Evolutionary conservation across 148 eudicot genomes (phyloP), one percentile per base, ranked within the genome.

Genomic region (Fagopyrum homotropicum): DNA sequence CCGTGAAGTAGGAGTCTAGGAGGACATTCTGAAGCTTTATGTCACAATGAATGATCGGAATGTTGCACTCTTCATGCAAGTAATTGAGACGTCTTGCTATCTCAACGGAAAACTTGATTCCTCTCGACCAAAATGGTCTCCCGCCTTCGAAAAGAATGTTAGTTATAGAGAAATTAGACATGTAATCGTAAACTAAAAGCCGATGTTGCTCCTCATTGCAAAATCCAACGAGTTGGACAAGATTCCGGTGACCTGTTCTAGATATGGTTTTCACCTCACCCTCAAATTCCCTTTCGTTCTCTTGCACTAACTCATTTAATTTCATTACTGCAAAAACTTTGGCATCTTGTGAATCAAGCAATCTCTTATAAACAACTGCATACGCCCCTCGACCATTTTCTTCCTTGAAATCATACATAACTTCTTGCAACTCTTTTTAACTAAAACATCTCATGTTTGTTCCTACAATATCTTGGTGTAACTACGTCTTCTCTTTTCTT

Each of bases 351-450:
- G 72, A 61, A 50, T 45, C 52, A 22, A 80, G 19, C 1, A 78
- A 9, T 6, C 85, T 83, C 59, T 80, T 83, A 75, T 80, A 83
- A 2, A 83, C 83, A 30, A 78, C 66, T 6, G 82, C 84, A 75
- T 61, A 84, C 57, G 86, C 86, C 4, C 82, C 84, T 14, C 44
- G n/a, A 0, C 84, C 86, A 45, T 80, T 35, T 49, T 64, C 76
- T 52, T 83, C 81, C 47, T 55, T 80, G 81, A 83, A 83, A 17
- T 74, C 77, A 5, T 73, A 16, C 44, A 79, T 80, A 12, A 83
- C 83, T 14, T 60, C 79, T 45, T 44, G 17, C 19, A 83, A 79
- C 63, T 80, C 81, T 40, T 17, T 56, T 51, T 83, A 83, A 59
- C 69, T 83, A 49, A 83, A 83, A 72, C 22, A 5, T 10, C 73